Evolutionary conservation across 805 yeast species (phyloP), one percentile per base, ranked within the genome.

Genomic region (Kodamaea laetipori): DNA sequence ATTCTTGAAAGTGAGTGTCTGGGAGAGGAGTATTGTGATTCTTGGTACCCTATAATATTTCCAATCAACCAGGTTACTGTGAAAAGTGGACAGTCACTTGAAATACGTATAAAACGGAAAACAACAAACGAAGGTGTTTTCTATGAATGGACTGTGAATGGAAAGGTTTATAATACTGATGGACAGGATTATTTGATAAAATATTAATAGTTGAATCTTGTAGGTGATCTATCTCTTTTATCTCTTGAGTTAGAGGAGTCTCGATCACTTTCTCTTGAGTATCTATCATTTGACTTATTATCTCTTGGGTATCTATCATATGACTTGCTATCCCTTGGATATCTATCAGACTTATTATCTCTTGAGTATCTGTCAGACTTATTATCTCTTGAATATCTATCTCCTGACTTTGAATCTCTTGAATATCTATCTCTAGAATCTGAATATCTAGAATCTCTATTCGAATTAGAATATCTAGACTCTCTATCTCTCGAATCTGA

Each of bases 11-110:
- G 53, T 2, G 47, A 35, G 6, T 26, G 43, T 17, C 28, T 43
- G 18, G n/a, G 37, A 17, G 12, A 15, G 1, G 60, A 58, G 12
- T 55, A 42, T 32, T 67, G 73, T 44, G 42, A 42, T 4, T 68
- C 73, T 7, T 69, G 74, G 74, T 66, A 53, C 46, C 73, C 74
- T 0, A 57, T 68, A 15, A 35, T 63, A 3, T 68, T 69, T 42
- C 73, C 73, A 2, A 44, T 67, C 0, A 46, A 51, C 1, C 42
- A 40, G 13, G 13, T 37, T n/a, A 10, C 37, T 13, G 39, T 57
- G 13, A 30, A 46, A 11, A 46, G 49, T 13, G 44, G 44, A 2
- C 42, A 42, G 5, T 6, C 6, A 4, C 28, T 59, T 4, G 41
- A 30, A 24, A 43, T 63, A 23, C 26, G 33, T 8, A 37, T 49